Evolutionary conservation across 2,329 filamentous ascomycete species (phyloP).

Genomic region (Fusarium sambucinum): DNA sequence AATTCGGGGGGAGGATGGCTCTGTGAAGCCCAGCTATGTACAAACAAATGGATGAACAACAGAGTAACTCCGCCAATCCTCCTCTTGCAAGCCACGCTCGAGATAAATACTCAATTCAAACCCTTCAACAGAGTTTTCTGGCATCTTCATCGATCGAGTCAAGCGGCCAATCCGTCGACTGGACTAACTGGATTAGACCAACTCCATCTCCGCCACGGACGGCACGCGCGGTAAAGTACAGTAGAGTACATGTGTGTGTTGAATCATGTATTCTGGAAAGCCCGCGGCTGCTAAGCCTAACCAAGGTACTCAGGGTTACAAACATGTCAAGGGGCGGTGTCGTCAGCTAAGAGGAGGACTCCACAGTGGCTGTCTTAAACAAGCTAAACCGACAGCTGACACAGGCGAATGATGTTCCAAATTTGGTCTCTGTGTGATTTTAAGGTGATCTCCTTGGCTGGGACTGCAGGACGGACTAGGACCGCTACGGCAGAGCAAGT

Average conservation of each 20-base stretch:
- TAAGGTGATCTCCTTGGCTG: slow-evolving; percentile 13
- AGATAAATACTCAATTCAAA: not conserved
- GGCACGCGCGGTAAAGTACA: not conserved
- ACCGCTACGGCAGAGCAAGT: slow-evolving; percentile 10
- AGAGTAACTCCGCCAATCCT: not conserved
- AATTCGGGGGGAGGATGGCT: not conserved
- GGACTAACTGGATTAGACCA: not conserved
- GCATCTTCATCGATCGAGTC: not conserved
- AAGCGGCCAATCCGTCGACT: not conserved
- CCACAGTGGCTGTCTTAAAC: slow-evolving; percentile 16
- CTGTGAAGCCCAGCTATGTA: not conserved
- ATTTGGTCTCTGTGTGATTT: slow-evolving; percentile 2
- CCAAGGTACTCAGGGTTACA: not conserved
- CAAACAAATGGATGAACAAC: not conserved
- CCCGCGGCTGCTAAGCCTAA: not conserved
- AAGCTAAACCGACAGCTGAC: not conserved
- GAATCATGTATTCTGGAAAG: slow-evolving; percentile 15
- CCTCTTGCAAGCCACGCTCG: not conserved
- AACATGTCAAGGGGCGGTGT: not conserved
- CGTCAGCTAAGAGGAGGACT: not conserved
- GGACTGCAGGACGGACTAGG: not conserved
- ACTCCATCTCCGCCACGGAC: not conserved
- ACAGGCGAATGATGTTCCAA: slow-evolving; percentile 18
- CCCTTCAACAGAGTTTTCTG: slow-evolving; percentile 3
- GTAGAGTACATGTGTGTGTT: not conserved